Conservation (phyloP, 2,329 filamentous ascomycete species). For the Hypomyces rosellus region DNA sequence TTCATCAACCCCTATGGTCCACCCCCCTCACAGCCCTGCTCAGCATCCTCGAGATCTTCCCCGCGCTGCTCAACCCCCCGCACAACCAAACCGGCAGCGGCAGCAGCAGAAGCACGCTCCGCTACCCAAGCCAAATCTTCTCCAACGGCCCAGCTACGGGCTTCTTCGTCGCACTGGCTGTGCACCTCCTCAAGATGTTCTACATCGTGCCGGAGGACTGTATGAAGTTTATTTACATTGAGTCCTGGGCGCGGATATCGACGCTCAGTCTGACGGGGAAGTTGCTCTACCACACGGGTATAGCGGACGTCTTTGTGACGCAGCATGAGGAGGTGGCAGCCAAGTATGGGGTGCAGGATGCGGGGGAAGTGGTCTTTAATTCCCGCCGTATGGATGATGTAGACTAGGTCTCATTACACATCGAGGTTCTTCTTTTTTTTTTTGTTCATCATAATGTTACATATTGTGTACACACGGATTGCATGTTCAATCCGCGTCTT, state of each 20-base stretch:
- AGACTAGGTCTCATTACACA: neutral
- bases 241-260: slow-evolving; percentile 84
- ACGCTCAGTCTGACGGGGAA: slow-evolving; percentile 79
- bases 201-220: slow-evolving; percentile 41
- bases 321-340: slow-evolving; percentile 66
- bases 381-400: slow-evolving; percentile 20
- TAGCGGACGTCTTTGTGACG: slow-evolving; percentile 75
- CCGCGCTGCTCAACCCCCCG: slow-evolving; percentile 41
- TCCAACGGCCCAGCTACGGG: slow-evolving; percentile 87
- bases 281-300: slow-evolving; percentile 54
- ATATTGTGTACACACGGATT: slow-evolving; percentile 15
- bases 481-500: neutral
- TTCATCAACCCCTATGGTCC: slow-evolving; percentile 75
- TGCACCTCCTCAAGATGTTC: slow-evolving; percentile 42
- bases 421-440: neutral
- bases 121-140: slow-evolving; percentile 67
- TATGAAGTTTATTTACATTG: slow-evolving; percentile 76
- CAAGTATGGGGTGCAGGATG: slow-evolving; percentile 33
- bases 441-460: slow-evolving; percentile 13
- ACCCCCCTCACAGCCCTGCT: slow-evolving; percentile 62
- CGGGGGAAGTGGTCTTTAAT: slow-evolving; percentile 36
- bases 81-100: slow-evolving; percentile 14
- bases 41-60: slow-evolving; percentile 59
- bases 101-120: slow-evolving; percentile 13
- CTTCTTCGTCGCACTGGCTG: slow-evolving; percentile 60